Base-by-base conservation (phyloP, 2,329 filamentous ascomycete genomes). In the Calonectria montana region DNA sequence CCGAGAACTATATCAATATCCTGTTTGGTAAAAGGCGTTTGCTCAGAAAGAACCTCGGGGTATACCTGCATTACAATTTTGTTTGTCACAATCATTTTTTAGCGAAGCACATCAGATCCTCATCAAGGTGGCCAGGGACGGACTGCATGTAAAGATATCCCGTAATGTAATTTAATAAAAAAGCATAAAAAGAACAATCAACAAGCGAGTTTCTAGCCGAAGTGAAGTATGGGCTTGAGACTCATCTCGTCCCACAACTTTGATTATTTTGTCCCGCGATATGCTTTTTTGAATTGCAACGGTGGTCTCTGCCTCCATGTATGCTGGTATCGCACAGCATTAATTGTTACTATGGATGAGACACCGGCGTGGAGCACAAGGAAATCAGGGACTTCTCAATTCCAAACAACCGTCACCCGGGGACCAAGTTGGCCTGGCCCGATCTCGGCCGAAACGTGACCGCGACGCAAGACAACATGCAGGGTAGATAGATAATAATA, bases 151-250 rank as follows among this genome's bases (percentile, higher is more conserved):
- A 25, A 59, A 39, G 31, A 59, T 59, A 59, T 59, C 35, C 53
- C 23, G 23, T 59, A 59, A 59, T 59, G 53, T 59, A 59, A 59
- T 59, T 37, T 59, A 37, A 39, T 50, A 23, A 41, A 45, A n/a
- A 39, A 21, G 5, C 8, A 45, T 18, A n/a, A 27, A 57, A 39
- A 57, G 15, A 29, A 31, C 21, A n/a, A n/a, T n/a, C 7, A 57
- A 57, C 31, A 59, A 13, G 37, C 53, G 23, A 3, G 53, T 59
- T 39, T 39, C 37, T 12, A 9, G 12, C 35, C 21, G 15, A 35
- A 39, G 2, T 13, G 16, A 35, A 39, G 2, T 13, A 15, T 39
- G 1, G 25, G 35, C 12, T 55, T n/a, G 9, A 31, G n/a, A 21
- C 21, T 27, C 3, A 55, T 15, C 1, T 59, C 39, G 4, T 25